Conservation (phyloP, 2,329 filamentous ascomycete species). For the Aureobasidium sp. region DNA sequence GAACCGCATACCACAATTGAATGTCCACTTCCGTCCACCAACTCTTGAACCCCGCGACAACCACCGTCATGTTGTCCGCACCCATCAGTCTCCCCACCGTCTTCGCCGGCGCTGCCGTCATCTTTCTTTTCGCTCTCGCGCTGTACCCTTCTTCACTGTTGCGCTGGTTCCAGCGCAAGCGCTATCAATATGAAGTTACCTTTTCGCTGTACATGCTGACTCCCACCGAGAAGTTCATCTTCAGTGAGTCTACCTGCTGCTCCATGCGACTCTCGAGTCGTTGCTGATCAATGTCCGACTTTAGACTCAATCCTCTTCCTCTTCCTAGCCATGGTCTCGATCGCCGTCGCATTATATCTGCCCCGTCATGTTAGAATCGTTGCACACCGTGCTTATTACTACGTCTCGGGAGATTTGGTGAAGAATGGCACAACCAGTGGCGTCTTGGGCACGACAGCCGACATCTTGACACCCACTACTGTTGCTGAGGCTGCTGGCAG, state of each 20-base stretch:
- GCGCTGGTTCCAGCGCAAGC: slow-evolving; percentile 86
- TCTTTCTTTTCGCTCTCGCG: slow-evolving; percentile 29
- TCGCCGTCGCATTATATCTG: slow-evolving; percentile 84
- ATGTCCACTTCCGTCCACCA: not conserved
- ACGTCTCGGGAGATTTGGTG: slow-evolving; percentile 67
- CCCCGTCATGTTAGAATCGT: slow-evolving; percentile 83
- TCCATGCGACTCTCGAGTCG: too few relatives aligned
- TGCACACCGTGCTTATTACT: slow-evolving; percentile 82
- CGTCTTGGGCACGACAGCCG: not conserved
- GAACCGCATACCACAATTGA: not conserved
- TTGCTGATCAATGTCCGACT: not conserved
- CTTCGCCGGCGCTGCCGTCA: slow-evolving; percentile 63
- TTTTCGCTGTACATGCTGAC: slow-evolving; percentile 97
- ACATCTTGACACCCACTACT: not conserved
- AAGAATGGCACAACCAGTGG: not conserved
- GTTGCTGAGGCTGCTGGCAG: not conserved
- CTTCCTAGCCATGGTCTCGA: slow-evolving; percentile 74
- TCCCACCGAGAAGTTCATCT: slow-evolving; percentile 89
- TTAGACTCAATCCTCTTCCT: slow-evolving; percentile 87
- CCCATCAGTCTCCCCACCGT: slow-evolving; percentile 40
- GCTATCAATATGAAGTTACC: slow-evolving; percentile 97
- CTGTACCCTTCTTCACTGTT: slow-evolving; percentile 50
- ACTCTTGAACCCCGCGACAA: not conserved
- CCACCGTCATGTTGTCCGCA: slow-evolving; percentile 3
- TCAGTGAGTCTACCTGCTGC: slow-evolving; percentile 58